Evolutionary conservation across 306 rosid species (phyloP), one percentile per base, ranked within the genome.

Genomic region (Citrullus amarus): DNA sequence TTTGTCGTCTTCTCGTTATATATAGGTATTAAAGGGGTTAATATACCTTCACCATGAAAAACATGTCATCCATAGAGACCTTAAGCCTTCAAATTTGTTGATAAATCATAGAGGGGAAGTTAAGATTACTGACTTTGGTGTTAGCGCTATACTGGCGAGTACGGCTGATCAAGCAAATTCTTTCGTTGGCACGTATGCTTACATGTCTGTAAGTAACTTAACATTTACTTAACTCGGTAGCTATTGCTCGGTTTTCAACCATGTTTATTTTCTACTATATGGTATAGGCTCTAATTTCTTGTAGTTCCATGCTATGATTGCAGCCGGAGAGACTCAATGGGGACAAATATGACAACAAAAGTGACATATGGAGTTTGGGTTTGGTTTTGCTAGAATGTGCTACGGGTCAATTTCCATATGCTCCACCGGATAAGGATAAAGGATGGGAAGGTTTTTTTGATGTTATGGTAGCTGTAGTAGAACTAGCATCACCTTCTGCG

Each of bases 311-410:
- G 74, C 73, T 78, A 68, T 83, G 63, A 76, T 82, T 85, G 80
- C 91, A 96, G 99, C 99, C 99, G 13, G 99, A 96, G 88, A 92
- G 99, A 83, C 90, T 96, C 83, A 48, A 61, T 43, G 97, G 99
- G 77, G 81, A 74, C 77, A 89, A 77, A 81, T 96, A 96, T 88
- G 84, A 91, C 85, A 82, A 84, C 87, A 96, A 88, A 86, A 92
- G 99, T 91, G 99, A 96, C 82, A 96, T 96, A 54, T 96, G 99
- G 99, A 96, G 99, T 87, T 88, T 91, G 69, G 99, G 99, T 74
- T 81, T 96, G 67, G 88, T 92, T 78, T 77, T 96, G 80, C 98
- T 96, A 0, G 99, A 96, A 91, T 91, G 97, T 81, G 99, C 99
- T 78, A 79, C 88, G 22, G 99, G 99, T 68, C 76, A 80, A 80